These are phyloP conservation scores for Saccharomyces pastorianus DNA, from an alignment of 1,139 yeast species.

Conservation along the genomic window DNA sequence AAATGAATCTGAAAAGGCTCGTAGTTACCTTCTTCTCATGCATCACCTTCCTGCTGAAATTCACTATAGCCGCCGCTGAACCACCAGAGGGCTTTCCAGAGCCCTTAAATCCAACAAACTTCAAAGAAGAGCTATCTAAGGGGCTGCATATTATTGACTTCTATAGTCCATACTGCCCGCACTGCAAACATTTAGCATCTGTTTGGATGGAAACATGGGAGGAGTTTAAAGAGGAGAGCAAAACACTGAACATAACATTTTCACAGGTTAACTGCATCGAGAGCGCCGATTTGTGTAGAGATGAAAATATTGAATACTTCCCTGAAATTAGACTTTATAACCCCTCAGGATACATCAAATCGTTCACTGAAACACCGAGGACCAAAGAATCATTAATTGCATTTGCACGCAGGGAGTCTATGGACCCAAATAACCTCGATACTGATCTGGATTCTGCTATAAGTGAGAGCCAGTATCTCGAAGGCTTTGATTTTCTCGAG, in stretches of 20 bases:
- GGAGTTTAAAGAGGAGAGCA: constrained; percentile 37
- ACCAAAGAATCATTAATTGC: constrained; percentile 43
- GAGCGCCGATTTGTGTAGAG: constrained; percentile 61
- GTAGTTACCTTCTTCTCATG: background rate
- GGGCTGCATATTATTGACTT: constrained; percentile 57
- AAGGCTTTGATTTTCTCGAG: constrained; percentile 31
- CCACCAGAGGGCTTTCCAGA: constrained; percentile 24
- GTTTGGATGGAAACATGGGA: constrained; percentile 53
- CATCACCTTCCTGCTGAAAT: background rate
- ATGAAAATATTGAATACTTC: constrained; percentile 48
- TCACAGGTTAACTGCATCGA: constrained; percentile 66
- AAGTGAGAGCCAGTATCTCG: constrained; percentile 19
- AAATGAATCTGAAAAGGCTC: background rate
- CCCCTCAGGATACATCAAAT: constrained; percentile 37
- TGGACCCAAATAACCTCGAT: constrained; percentile 38
- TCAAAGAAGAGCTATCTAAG: constrained; percentile 39
- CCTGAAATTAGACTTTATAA: constrained; percentile 58
- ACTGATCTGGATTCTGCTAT: constrained; percentile 10
- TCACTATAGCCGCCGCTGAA: background rate
- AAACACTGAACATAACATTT: constrained; percentile 42
- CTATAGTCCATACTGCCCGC: constrained; percentile 63
- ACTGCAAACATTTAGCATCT: constrained; percentile 60
- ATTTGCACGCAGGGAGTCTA: constrained; percentile 47
- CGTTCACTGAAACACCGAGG: constrained; percentile 42
- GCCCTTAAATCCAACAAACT: constrained; percentile 31